Percentiles rank a stretch among this genome's conserved stretches.
Evolutionary conservation across 768 basidiomycete species (phyloP).

Genomic region (Auricularia auricula-judae): DNA sequence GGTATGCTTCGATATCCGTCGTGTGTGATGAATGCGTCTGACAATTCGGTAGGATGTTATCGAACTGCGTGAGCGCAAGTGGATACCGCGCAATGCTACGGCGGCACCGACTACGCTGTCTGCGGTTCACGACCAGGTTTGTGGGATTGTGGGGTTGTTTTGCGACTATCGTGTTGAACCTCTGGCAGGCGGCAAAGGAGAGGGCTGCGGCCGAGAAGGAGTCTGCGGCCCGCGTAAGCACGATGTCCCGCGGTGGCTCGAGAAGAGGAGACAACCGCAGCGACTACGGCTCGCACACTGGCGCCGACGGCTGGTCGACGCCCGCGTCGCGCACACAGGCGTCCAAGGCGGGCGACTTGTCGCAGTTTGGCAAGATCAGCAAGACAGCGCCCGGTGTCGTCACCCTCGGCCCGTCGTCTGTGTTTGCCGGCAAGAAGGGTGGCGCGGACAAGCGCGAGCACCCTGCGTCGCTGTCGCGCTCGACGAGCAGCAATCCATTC

Average conservation of each 20-base stretch:
- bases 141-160: slow-evolving; percentile 15
- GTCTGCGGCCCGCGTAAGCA: slow-evolving; percentile 45
- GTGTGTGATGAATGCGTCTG: slow-evolving; percentile 1
- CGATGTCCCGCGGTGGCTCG: slow-evolving; percentile 86
- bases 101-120: slow-evolving; percentile 82
- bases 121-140: slow-evolving; percentile 74
- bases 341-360: slow-evolving; percentile 75
- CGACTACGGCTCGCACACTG: slow-evolving; percentile 42
- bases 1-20: slow-evolving; percentile 34
- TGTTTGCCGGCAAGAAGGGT: slow-evolving; percentile 69
- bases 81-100: slow-evolving; percentile 60
- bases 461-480: slow-evolving; percentile 57
- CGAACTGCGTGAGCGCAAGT: slow-evolving; percentile 75
- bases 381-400: slow-evolving; percentile 40
- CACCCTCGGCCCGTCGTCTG: slow-evolving; percentile 75
- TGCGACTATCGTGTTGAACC: not conserved
- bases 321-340: slow-evolving; percentile 50
- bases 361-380: slow-evolving; percentile 80
- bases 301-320: slow-evolving; percentile 79
- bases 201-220: slow-evolving; percentile 50
- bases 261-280: slow-evolving; percentile 69
- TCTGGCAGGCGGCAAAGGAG: slow-evolving; percentile 65
- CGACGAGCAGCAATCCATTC: slow-evolving; percentile 79
- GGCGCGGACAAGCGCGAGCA: slow-evolving; percentile 40
- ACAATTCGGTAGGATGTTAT: slow-evolving; percentile 60